Evolutionary conservation across 495 filamentous ascomycete species (phyloP), one percentile per base, ranked within the genome.

Genomic region (Talaromyces borbonicus): DNA sequence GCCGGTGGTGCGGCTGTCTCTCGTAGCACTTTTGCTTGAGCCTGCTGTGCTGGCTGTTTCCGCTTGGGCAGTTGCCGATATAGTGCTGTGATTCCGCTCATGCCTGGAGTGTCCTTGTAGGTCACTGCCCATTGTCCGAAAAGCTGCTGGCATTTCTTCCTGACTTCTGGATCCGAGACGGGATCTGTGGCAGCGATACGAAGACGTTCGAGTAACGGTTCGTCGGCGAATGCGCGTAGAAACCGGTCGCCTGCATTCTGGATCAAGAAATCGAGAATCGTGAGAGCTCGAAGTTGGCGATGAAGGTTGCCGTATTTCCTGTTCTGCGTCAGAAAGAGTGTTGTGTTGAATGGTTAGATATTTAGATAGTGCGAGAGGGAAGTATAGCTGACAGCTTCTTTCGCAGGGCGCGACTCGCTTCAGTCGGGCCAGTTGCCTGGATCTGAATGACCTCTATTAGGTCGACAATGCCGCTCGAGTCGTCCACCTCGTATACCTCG

Each of bases 221-320:
- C 90, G 51, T 97, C 90, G 18, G 82, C 85, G 59, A 97, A 96
- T 26, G 61, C 66, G 12, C 86, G 78, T 65, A 95, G 82, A 59
- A 99, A 97, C 24, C 85, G 79, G 9, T 84, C 75, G 2, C 90
- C 90, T 14, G 87, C 88, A 67, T 97, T 99, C 56, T 95, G 86
- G 24, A 99, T 93, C 19, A 97, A 71, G 35, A 84, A 89, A 60
- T 99, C 92, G 3, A 99, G 80, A 23, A 99, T 83, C 8, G 83
- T 84, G 30, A 99, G 76, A 44, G 93, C 85, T 32, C 93, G 80
- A 5, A 99, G 72, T 60, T 97, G 93, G 14, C 87, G 81, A 59
- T 97, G 90, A 15, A 90, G 68, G 52, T 78, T 95, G 44, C 93
- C 93, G 61, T 99, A 99, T 65, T 97, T 97, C 30, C 83, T 87